Base-by-base conservation (phyloP, 768 basidiomycete species). In the Hericium alpestre region DNA sequence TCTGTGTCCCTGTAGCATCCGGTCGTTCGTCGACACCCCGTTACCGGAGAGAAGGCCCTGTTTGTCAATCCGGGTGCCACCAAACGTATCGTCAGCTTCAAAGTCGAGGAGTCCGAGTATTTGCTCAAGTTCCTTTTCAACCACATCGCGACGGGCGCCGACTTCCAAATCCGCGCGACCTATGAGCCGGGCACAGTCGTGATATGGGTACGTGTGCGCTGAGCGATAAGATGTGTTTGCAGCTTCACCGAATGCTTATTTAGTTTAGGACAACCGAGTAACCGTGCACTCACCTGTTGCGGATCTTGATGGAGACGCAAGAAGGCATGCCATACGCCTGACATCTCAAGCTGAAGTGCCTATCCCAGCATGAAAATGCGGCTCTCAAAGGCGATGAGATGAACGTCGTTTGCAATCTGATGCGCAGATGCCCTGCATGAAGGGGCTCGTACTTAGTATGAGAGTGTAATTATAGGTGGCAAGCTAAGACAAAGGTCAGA, bases 1-100 rank as follows among this genome's bases (percentile, higher is more conserved):
- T 46, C 18, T 46, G 43, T 18, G 2, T 4, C 12, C 12, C 4
- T n/a, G n/a, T 10, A 86, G 32, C 90, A 92, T 67, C 90, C 90
- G 15, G 73, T 93, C 52, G 86, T 93, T 55, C 83, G 90, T 48
- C 87, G 90, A 12, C 85, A 92, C 67, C 90, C 90, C n/a, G 83
- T 77, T 1, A 93, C 90, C 0, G 88, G 90, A 12, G 86, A 83
- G 81, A 90, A 92, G 77, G 82, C 80, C 57, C 71, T 92, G 59
- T 91, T 83, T 64, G 83, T 92, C 66, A 90, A 92, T 66, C 22
- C 63, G 81, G 86, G 88, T 12, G 92, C 92, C 72, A 90, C 87
- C 1, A 80, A 85, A 41, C 80, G 83, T 53, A 86, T 93, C 64
- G 70, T 89, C 56, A 87, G 84, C 48, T 74, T 91, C 13, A 86